Evolutionary conservation across 345 rosid species (phyloP), one percentile per base, ranked within the genome.

Genomic region (Salix suchowensis): DNA sequence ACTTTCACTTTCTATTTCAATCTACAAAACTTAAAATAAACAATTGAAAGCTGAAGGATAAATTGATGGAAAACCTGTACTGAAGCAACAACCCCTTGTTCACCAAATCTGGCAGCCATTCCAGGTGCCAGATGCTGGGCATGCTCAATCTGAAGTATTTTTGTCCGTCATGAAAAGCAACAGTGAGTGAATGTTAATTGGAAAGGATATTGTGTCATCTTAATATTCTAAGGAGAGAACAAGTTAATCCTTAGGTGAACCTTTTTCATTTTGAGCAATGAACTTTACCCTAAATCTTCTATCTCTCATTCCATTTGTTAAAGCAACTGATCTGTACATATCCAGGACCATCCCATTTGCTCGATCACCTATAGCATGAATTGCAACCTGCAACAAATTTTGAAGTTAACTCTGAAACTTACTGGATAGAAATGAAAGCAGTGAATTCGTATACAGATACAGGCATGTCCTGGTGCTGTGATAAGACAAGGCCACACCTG

Each of bases 331-430:
- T 76, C 89, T 82, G 48, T 90, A 90, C 79, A 90, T 83, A 76
- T 91, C 92, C 66, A 92, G 88, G 67, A 91, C 74, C 84, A 89
- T 71, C 84, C 91, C 94, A 80, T 89, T 95, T 68, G 97, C 97
- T 85, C 72, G 93, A 83, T 93, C 97, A 44, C 98, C 98, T 74
- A 91, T 91, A 75, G 98, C 97, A 87, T 95, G 98, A 80, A 95
- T 84, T 58, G 97, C 91, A 77, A 92, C 97, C 97, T 94, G 86
- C 69, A 82, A 75, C 74, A 79, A 70, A 72, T 21, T 12, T 32
- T 37, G 13, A 23, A 58, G 68, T 26, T 42, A 68, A 42, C 46
- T 12, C 13, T 42, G 46, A 77, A n/a, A 24, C 39, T 3, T 16
- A 37, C 44, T 36, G 23, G 67, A 36, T 42, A 68, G 48, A 15